These are phyloP conservation scores for Lactarius psammicola DNA, from an alignment of 768 basidiomycete species.

Conservation along the genomic window DNA sequence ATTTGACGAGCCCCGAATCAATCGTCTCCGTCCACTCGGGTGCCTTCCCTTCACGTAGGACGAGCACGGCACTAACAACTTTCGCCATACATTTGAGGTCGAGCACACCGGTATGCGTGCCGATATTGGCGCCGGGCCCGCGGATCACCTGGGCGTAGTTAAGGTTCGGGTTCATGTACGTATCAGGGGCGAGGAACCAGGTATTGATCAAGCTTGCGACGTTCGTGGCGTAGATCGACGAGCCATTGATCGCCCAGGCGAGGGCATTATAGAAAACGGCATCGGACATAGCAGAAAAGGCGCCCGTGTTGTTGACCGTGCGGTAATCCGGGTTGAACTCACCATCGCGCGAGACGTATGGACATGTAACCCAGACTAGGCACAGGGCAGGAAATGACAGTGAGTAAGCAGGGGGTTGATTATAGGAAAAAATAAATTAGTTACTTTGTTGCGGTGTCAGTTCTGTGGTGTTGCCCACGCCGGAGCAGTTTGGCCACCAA, in stretches of 20 bases:
- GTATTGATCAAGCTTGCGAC: constrained; percentile 33
- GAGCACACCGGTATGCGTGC: constrained; percentile 7
- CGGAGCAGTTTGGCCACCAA: constrained; percentile 35
- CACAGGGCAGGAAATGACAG: neutral
- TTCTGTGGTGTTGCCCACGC: constrained; percentile 35
- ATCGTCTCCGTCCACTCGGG: constrained; percentile 32
- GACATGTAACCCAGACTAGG: constrained; percentile 33
- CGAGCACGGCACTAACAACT: constrained; percentile 31
- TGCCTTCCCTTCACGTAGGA: constrained; percentile 30
- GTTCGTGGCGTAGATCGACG: constrained; percentile 31
- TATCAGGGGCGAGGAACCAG: constrained; percentile 36
- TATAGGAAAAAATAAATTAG: neutral
- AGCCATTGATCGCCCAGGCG: constrained; percentile 35
- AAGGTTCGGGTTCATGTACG: constrained; percentile 36
- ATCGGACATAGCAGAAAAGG: constrained; percentile 34
- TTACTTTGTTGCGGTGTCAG: constrained; percentile 34
- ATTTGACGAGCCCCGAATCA: constrained; percentile 32
- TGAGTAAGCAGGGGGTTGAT: neutral
- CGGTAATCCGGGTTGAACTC: constrained; percentile 36
- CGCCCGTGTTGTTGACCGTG: constrained; percentile 34
- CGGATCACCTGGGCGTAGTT: constrained; percentile 27
- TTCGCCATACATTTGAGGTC: constrained; percentile 35
- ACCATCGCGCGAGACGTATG: constrained; percentile 37
- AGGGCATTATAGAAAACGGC: constrained; percentile 37
- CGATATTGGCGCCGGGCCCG: constrained; percentile 15